Conservation (phyloP, 176 grass and related monocot species). For the Avena eriantha region DNA sequence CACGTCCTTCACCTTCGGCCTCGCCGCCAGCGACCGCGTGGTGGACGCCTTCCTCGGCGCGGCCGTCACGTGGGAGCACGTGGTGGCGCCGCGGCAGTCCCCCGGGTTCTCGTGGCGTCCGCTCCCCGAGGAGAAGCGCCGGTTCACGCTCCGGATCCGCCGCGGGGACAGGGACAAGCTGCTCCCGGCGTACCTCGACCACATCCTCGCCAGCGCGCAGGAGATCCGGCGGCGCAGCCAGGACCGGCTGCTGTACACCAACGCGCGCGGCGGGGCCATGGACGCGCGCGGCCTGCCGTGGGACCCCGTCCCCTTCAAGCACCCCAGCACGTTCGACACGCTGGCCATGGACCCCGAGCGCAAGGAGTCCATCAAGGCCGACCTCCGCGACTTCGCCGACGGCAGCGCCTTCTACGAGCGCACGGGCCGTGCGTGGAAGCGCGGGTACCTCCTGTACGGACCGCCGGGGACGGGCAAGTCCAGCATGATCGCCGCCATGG, state of each 20-base stretch:
- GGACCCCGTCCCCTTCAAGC: constrained; percentile 89
- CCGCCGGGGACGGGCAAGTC: constrained; percentile 83
- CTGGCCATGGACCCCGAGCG: constrained; percentile 80
- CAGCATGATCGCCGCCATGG: constrained; percentile 97
- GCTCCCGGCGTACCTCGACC: constrained; percentile 76
- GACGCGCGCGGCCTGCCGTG: constrained; percentile 73
- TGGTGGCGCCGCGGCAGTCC: constrained; percentile 78
- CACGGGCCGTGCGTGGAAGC: constrained; percentile 82
- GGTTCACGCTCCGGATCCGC: constrained; percentile 87
- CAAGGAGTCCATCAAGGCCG: constrained; percentile 74
- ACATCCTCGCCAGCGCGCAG: constrained; percentile 68
- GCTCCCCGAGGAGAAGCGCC: constrained; percentile 91
- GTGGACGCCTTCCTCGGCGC: constrained; percentile 65
- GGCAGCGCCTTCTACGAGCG: constrained; percentile 72
- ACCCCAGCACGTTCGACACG: constrained; percentile 86
- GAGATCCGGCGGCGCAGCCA: constrained; percentile 74
- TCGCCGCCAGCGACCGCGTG: constrained; percentile 84
- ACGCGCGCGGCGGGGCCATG: constrained; percentile 70
- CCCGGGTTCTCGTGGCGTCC: constrained; percentile 71
- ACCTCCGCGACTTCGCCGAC: constrained; percentile 70
- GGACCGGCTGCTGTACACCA: constrained; percentile 87
- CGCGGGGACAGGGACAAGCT: constrained; percentile 68
- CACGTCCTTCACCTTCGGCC: constrained; percentile 82
- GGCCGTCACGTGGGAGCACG: constrained; percentile 85
- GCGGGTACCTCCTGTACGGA: constrained; percentile 81